phyloP scores from a whole-genome alignment of 345 rosid genomes.

The Camelina sativa region DNA sequence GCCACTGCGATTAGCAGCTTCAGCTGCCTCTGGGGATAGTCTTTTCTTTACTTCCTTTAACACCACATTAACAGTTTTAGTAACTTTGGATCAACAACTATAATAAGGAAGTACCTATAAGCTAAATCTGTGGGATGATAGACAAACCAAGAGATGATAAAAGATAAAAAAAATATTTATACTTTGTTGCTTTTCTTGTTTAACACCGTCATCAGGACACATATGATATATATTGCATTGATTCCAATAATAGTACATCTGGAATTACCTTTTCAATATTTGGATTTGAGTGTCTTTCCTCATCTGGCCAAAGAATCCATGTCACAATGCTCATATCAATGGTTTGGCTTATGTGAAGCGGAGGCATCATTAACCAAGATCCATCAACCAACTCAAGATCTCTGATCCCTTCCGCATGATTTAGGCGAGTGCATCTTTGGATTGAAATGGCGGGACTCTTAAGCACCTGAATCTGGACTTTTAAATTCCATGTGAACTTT shows the following conservation, averaged over 20 bases:
- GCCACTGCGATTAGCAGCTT: slow-evolving; percentile 88
- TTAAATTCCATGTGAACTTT: slow-evolving; percentile 92
- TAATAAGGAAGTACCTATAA: slow-evolving; percentile 2
- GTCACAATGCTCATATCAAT: slow-evolving; percentile 75
- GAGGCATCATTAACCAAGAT: slow-evolving; percentile 59
- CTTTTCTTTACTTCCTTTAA: slow-evolving; percentile 87
- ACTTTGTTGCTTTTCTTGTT: slow-evolving; percentile 16
- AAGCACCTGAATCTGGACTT: slow-evolving; percentile 85
- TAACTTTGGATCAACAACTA: slow-evolving; percentile 19
- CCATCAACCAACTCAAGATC: slow-evolving; percentile 59
- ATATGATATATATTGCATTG: neutral
- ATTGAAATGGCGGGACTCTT: slow-evolving; percentile 69
- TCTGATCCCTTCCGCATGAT: slow-evolving; percentile 48
- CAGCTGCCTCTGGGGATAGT: slow-evolving; percentile 76
- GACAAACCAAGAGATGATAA: slow-evolving; percentile 23
- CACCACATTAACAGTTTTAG: slow-evolving; percentile 42
- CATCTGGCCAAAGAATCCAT: slow-evolving; percentile 99
- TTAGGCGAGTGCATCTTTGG: slow-evolving; percentile 60
- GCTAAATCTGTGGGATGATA: slow-evolving; percentile 24
- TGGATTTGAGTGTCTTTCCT: slow-evolving; percentile 85
- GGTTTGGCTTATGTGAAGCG: slow-evolving; percentile 58
- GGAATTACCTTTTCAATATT: slow-evolving; percentile 83
- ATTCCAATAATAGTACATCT: neutral
- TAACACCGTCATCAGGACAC: slow-evolving; percentile 16
- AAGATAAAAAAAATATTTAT: neutral